Conservation (phyloP, 2,329 filamentous ascomycete genomes). For the Beauveria australis region DNA sequence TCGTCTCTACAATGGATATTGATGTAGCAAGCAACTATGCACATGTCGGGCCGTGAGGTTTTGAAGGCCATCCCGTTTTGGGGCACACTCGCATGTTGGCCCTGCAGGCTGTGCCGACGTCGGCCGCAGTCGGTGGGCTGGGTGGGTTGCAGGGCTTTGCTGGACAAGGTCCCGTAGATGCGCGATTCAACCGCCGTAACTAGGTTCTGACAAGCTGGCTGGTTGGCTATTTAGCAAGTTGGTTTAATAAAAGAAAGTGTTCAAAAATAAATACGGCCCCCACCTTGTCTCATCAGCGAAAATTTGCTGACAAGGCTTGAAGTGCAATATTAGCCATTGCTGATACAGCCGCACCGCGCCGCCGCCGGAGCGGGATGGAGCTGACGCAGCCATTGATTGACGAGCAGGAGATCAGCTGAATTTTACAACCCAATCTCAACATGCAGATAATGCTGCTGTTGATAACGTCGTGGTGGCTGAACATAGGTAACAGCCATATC, state of each 20-base stretch:
- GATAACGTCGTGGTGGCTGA: no score
- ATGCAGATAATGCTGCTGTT: no score
- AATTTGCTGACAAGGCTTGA: background rate
- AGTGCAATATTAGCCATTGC: background rate
- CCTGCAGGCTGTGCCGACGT: constrained; percentile 8
- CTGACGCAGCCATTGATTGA: background rate
- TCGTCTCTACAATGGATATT: background rate
- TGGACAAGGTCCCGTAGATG: background rate
- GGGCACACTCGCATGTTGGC: background rate
- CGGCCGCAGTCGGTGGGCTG: constrained; percentile 3
- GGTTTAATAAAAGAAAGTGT: no score
- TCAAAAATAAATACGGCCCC: background rate
- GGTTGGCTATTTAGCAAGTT: no score
- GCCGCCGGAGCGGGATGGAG: background rate
- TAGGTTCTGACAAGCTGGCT: background rate
- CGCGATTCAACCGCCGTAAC: background rate
- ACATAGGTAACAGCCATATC: no score
- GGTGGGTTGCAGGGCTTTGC: background rate
- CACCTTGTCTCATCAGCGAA: background rate
- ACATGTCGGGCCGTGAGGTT: background rate
- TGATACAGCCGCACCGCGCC: background rate
- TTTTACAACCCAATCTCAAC: background rate
- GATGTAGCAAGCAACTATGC: background rate
- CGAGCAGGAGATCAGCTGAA: background rate
- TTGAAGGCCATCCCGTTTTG: background rate